Percentiles rank a stretch among this genome's conserved stretches.
phyloP scores from a whole-genome alignment of 192 early-diverging fungal genomes.

The Coemansia sp. region DNA sequence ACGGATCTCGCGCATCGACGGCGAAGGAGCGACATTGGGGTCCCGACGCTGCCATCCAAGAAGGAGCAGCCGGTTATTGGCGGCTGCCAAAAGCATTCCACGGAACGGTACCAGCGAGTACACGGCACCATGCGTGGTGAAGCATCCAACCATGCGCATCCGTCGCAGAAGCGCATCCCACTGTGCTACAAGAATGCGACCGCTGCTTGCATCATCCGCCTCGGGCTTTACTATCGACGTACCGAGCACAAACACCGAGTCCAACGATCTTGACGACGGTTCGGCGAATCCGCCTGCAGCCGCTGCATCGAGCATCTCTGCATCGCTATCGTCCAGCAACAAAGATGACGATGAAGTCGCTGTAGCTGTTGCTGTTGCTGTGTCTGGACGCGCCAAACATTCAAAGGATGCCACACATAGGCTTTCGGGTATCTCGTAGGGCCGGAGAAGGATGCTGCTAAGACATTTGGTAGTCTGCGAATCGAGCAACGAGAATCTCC shows the following conservation, averaged over 20 bases:
- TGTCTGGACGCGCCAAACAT: slow-evolving; percentile 7
- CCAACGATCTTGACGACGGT: slow-evolving; percentile 7
- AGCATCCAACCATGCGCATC: slow-evolving; percentile 55
- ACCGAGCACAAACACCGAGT: slow-evolving; percentile 72
- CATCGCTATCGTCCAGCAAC: not conserved
- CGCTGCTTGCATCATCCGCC: slow-evolving; percentile 67
- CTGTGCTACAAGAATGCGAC: slow-evolving; percentile 71
- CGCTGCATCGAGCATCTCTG: not conserved
- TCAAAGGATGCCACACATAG: slow-evolving; percentile 34
- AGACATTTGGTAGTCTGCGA: slow-evolving; percentile 65
- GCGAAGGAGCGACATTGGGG: not conserved
- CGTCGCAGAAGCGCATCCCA: slow-evolving; percentile 52
- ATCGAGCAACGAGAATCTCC: slow-evolving; percentile 68
- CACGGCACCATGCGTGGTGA: slow-evolving; percentile 64
- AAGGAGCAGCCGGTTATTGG: slow-evolving; percentile 59
- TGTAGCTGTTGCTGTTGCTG: not conserved
- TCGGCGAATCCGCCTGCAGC: not conserved
- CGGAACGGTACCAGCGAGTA: slow-evolving; percentile 60
- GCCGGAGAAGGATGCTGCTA: slow-evolving; percentile 21
- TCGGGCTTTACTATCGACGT: slow-evolving; percentile 62
- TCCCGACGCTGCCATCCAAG: slow-evolving; percentile 36
- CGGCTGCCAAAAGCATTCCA: slow-evolving; percentile 65
- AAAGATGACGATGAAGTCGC: not conserved
- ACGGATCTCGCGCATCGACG: not conserved
- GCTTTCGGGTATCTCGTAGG: slow-evolving; percentile 40